Evolutionary conservation across 495 filamentous ascomycete genomes (phyloP), one percentile per base, ranked within the genome.

Genomic region (Penicillium mononematosum): DNA sequence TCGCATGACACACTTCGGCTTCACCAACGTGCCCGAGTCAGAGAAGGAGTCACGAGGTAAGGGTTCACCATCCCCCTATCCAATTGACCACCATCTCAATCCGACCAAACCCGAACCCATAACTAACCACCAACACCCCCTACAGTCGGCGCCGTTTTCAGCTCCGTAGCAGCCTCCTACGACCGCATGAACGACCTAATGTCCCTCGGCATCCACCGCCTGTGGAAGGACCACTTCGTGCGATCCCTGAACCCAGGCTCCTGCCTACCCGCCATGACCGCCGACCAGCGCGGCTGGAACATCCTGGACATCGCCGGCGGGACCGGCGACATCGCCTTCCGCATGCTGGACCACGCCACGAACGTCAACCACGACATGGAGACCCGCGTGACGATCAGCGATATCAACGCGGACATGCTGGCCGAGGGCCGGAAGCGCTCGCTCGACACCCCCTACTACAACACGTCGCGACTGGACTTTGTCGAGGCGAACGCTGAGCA

Each of bases 171-270:
- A 62, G 83, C 90, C 47, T 90, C 86, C 27, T 89, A 94, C 79
- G 92, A 97, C 70, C 85, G 85, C 61, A 98, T 98, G 94, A 98
- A 98, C 81, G 94, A 98, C 72, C 83, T 97, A 49, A 98, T 98
- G 94, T 97, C 92, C 42, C 85, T 98, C 25, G 92, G 92, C 36
- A 92, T 96, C 76, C 94, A 98, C 74, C 89, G 94, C 16, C 78
- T 98, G 47, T 98, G 94, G 94, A 98, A 98, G 82, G 94, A 97
- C 74, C 84, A 96, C 75, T 98, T 98, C 73, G 94, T 98, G 41
- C 86, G 91, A 54, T 87, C 87, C 22, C 81, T 98, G 12, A 91
- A 96, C 76, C 94, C 95, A 2, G 94, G 94, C 59, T 83, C 84
- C 47, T 80, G 78, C 46, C 77, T 87, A n/a, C 75, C 79, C 50